Conservation (phyloP, 441 rosid genomes). For the Eutrema salsugineum region DNA sequence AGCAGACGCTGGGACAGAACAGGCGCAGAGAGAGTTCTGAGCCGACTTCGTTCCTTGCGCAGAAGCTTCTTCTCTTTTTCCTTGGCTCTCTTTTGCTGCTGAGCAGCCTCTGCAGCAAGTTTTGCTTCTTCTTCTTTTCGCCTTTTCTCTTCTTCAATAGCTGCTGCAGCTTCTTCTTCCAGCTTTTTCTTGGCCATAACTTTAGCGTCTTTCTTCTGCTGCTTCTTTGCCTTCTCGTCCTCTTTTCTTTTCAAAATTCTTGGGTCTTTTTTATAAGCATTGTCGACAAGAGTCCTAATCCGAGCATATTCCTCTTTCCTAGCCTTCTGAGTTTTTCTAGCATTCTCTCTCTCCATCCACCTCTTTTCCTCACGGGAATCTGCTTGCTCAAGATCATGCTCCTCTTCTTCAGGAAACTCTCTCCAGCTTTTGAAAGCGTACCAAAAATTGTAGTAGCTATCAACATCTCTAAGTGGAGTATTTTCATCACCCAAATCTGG, state of each 20-base stretch:
- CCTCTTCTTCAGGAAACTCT: constrained; percentile 93
- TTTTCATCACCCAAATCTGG: constrained; percentile 74
- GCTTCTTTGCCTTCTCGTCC: constrained; percentile 78
- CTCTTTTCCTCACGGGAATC: constrained; percentile 95
- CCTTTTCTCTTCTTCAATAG: constrained; percentile 65
- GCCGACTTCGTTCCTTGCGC: constrained; percentile 76
- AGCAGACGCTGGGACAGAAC: constrained; percentile 53
- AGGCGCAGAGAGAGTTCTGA: constrained; percentile 70
- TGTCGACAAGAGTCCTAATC: constrained; percentile 78
- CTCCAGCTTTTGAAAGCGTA: constrained; percentile 92
- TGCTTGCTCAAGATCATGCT: constrained; percentile 88
- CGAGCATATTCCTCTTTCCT: constrained; percentile 89
- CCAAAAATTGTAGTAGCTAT: constrained; percentile 79
- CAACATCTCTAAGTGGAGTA: constrained; percentile 63
- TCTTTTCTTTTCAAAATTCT: constrained; percentile 80
- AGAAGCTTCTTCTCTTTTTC: constrained; percentile 93
- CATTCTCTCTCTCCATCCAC: constrained; percentile 99
- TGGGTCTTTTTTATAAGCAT: constrained; percentile 86
- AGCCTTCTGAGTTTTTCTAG: constrained; percentile 74
- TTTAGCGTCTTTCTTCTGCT: constrained; percentile 77
- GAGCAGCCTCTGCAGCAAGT: constrained; percentile 78
- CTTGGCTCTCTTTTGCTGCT: constrained; percentile 60
- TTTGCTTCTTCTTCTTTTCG: constrained; percentile 74
- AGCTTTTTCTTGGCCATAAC: constrained; percentile 69
- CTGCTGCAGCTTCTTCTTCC: constrained; percentile 88